Conservation (phyloP, 176 grass and related monocot genomes). For the Melocanna baccifera region DNA sequence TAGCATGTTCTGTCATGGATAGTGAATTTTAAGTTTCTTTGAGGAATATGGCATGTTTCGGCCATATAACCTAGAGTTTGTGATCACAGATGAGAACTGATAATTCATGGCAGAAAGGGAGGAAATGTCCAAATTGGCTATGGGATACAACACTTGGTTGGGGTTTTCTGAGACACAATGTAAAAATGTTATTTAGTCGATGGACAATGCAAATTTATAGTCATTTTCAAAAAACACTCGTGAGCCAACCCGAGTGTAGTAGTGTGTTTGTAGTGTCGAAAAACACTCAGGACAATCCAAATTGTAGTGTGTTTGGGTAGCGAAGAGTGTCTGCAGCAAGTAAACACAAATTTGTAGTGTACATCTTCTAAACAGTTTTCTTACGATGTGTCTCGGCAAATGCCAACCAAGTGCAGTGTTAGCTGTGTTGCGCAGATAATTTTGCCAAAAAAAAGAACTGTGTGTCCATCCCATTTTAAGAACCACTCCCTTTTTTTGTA, state of each 20-base stretch:
- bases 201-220: background rate
- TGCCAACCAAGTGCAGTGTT: background rate
- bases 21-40: background rate
- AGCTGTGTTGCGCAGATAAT: background rate
- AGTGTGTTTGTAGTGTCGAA: background rate
- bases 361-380: background rate
- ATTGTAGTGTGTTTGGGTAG: background rate
- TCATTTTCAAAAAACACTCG: background rate
- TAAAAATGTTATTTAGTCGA: background rate
- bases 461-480: background rate
- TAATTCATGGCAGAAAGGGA: background rate
- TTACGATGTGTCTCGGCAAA: background rate
- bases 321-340: background rate
- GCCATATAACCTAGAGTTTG: background rate
- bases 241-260: no score
- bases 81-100: background rate
- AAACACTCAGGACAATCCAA: background rate
- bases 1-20: background rate
- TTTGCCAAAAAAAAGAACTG: background rate
- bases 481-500: background rate
- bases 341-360: background rate
- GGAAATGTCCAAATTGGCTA: background rate
- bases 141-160: background rate
- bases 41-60: background rate
- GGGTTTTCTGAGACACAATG: background rate